These are phyloP conservation scores for Epithele typhae DNA, from an alignment of 768 basidiomycete species.

Conservation along the genomic window DNA sequence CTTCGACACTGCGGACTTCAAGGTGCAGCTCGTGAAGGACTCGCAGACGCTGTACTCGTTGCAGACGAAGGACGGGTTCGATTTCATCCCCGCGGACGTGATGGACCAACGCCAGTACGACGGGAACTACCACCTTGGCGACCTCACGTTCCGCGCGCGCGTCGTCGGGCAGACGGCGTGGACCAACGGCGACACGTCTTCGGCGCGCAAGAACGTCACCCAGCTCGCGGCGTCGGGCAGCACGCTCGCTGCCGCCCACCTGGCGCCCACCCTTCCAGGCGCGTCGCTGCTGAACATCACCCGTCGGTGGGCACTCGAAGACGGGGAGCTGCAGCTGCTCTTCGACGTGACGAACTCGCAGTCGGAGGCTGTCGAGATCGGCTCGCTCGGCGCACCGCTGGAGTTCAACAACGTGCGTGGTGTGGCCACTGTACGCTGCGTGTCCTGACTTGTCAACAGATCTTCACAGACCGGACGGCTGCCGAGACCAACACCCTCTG, in stretches of 20 bases:
- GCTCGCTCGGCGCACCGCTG: slow-evolving; percentile 46
- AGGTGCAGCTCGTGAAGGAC: slow-evolving; percentile 47
- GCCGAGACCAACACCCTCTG: slow-evolving; percentile 48
- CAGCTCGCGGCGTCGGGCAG: slow-evolving; percentile 35
- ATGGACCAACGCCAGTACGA: slow-evolving; percentile 46
- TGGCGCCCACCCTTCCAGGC: slow-evolving; percentile 44
- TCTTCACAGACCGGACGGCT: slow-evolving; percentile 50
- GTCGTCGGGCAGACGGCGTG: slow-evolving; percentile 41
- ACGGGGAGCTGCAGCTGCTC: slow-evolving; percentile 39
- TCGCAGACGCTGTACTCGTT: slow-evolving; percentile 55
- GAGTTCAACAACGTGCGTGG: slow-evolving; percentile 55
- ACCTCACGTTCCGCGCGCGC: slow-evolving; percentile 50
- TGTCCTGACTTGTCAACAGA: slow-evolving; percentile 29
- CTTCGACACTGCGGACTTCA: slow-evolving; percentile 42
- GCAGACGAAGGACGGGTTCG: slow-evolving; percentile 36
- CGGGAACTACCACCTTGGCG: slow-evolving; percentile 51
- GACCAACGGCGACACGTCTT: slow-evolving; percentile 43
- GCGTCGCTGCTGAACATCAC: slow-evolving; percentile 44
- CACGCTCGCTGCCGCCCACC: slow-evolving; percentile 45
- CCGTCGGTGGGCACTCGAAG: slow-evolving; percentile 44
- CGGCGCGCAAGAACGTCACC: slow-evolving; percentile 36
- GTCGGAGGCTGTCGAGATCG: slow-evolving; percentile 45
- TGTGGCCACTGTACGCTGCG: background rate
- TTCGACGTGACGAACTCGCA: slow-evolving; percentile 50
- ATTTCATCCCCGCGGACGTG: slow-evolving; percentile 49